phyloP scores from a whole-genome alignment of 2,329 filamentous ascomycete genomes.

The Microsporum ferrugineum region DNA sequence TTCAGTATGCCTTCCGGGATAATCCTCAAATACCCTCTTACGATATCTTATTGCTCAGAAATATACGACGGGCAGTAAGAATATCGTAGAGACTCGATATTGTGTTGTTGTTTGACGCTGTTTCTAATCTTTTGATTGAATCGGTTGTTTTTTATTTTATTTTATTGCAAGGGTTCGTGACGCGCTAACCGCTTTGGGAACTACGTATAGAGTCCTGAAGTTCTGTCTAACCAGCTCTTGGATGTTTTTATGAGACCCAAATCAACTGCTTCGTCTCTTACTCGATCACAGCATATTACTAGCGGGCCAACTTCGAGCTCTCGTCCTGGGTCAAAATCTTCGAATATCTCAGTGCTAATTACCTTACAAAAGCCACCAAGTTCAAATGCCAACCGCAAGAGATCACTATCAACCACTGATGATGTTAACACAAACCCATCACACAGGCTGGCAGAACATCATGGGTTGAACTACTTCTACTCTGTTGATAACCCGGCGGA shows the following conservation, averaged over 20 bases:
- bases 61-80: too few relatives aligned
- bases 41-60: too few relatives aligned
- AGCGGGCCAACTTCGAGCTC: neutral
- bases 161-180: neutral
- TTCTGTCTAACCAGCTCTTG: neutral
- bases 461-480: neutral
- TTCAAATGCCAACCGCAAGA: neutral
- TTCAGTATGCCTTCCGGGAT: too few relatives aligned
- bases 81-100: too few relatives aligned
- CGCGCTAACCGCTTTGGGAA: neutral
- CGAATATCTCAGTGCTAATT: neutral
- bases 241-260: neutral
- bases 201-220: neutral
- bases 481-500: neutral
- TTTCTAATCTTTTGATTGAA: neutral
- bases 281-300: neutral
- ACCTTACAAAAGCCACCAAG: neutral
- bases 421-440: neutral
- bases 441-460: neutral
- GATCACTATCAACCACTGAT: neutral
- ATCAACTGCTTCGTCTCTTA: neutral
- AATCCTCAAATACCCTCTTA: too few relatives aligned
- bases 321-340: neutral
- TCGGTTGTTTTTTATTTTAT: neutral
- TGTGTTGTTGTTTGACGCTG: neutral